phyloP scores from a whole-genome alignment of 768 basidiomycete genomes.

The Hydnum rufescens region DNA sequence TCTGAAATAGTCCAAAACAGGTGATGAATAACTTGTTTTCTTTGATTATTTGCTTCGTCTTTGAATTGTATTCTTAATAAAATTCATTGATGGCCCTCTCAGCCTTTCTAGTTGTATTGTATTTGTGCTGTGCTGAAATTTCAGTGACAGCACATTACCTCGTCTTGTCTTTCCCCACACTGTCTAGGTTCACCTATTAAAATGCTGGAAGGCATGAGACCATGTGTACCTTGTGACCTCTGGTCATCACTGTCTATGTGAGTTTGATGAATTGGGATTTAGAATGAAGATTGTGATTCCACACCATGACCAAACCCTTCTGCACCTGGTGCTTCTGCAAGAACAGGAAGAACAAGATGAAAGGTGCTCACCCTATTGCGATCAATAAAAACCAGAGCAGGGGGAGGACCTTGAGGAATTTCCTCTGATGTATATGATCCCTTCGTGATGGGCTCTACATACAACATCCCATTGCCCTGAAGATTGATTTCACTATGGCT shows the following conservation, averaged over 20 bases:
- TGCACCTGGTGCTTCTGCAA: too few relatives aligned
- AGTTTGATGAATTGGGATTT: slow-evolving; percentile 4
- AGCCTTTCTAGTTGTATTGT: slow-evolving; percentile 72
- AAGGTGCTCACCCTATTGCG: background rate
- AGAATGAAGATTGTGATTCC: slow-evolving; percentile 16
- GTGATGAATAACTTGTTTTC: slow-evolving; percentile 83
- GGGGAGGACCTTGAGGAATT: background rate
- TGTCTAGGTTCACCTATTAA: slow-evolving; percentile 27
- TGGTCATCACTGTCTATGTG: slow-evolving; percentile 50
- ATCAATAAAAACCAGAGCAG: background rate
- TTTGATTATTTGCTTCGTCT: slow-evolving; percentile 77
- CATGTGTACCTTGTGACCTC: slow-evolving; percentile 72
- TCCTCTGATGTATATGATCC: background rate
- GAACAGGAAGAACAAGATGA: too few relatives aligned
- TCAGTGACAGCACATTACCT: slow-evolving; percentile 70
- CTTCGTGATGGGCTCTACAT: too few relatives aligned
- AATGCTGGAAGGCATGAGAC: background rate
- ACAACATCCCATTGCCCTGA: too few relatives aligned
- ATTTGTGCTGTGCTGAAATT: slow-evolving; percentile 49
- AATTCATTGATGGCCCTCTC: slow-evolving; percentile 78
- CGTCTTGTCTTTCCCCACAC: slow-evolving; percentile 76
- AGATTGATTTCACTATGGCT: too few relatives aligned
- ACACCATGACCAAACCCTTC: too few relatives aligned
- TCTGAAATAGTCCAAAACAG: background rate
- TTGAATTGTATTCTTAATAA: slow-evolving; percentile 68